phyloP scores from a whole-genome alignment of 2,329 filamentous ascomycete species.

The Dactylonectria macrodidyma region DNA sequence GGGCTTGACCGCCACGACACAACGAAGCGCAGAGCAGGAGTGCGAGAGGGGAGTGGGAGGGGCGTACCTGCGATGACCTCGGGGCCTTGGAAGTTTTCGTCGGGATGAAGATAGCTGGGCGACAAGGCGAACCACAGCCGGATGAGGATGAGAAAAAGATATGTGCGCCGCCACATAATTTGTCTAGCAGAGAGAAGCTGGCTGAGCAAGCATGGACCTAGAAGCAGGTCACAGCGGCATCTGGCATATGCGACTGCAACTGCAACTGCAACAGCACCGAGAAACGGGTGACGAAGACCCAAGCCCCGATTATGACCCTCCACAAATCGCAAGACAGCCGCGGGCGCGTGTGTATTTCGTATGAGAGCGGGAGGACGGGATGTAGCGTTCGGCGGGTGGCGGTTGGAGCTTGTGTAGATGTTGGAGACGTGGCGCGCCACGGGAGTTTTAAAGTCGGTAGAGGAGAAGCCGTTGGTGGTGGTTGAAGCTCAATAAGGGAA shows the following conservation, averaged over 20 bases:
- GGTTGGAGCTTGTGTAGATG: conserved; percentile 10
- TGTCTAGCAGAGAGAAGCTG: conserved; percentile 38
- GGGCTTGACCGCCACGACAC: conserved; percentile 1
- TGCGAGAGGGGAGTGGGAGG: neutral
- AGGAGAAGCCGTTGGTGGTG: neutral
- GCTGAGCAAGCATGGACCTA: conserved; percentile 48
- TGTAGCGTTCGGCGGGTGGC: conserved; percentile 1
- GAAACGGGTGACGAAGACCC: conserved; percentile 15
- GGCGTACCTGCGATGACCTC: conserved; percentile 94
- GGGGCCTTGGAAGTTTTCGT: conserved; percentile 99
- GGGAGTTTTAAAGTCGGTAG: neutral
- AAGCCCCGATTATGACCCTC: conserved; percentile 3
- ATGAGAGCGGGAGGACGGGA: neutral
- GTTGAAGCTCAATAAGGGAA: neutral
- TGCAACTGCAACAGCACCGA: neutral
- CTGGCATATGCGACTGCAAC: conserved; percentile 37
- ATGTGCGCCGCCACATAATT: conserved; percentile 91
- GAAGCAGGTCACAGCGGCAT: conserved; percentile 37
- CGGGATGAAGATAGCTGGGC: conserved; percentile 96
- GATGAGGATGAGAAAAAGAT: conserved; percentile 86
- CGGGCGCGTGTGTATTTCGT: conserved; percentile 3
- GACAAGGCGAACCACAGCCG: conserved; percentile 95
- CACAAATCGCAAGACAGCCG: neutral
- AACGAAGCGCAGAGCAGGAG: conserved; percentile 18
- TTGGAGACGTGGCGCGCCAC: conserved; percentile 19